A percentile compares a stretch with the other conserved stretches of the same genome.
phyloP scores from a whole-genome alignment of 164 flowering plant genomes.

The Akebia trifoliata region DNA sequence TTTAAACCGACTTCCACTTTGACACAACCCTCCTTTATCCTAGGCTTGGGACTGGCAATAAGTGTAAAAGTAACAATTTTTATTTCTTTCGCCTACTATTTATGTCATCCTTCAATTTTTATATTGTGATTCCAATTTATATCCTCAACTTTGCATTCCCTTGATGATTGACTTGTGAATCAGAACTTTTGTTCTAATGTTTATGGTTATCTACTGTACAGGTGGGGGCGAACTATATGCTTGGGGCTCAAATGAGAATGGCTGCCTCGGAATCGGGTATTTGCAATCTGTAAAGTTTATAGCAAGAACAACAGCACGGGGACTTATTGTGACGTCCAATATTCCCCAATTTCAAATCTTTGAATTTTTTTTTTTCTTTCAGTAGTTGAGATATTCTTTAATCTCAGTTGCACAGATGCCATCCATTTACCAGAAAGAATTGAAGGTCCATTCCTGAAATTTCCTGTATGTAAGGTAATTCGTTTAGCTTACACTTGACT shows the following conservation, averaged over 20 bases:
- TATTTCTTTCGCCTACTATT: too few species aligned
- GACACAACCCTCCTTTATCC: too few species aligned
- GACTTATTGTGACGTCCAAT: not conserved
- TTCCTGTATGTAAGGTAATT: slow-evolving; percentile 63
- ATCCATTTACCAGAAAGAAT: slow-evolving; percentile 66
- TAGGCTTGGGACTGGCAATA: too few species aligned
- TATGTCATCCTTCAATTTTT: too few species aligned
- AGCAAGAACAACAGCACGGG: slow-evolving; percentile 3
- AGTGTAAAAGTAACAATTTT: too few species aligned
- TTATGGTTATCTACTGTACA: slow-evolving; percentile 13
- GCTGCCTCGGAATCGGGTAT: slow-evolving; percentile 98
- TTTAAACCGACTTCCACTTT: too few species aligned
- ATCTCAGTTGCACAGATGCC: slow-evolving; percentile 47
- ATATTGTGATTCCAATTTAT: too few species aligned
- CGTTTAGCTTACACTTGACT: slow-evolving; percentile 11
- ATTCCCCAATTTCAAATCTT: slow-evolving; percentile 5
- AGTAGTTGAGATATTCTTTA: slow-evolving; percentile 11
- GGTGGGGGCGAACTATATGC: slow-evolving; percentile 78
- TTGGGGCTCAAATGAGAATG: slow-evolving; percentile 99
- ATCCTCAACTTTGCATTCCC: not conserved
- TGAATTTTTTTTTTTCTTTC: not conserved
- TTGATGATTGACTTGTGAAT: not conserved
- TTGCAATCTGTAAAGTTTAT: not conserved
- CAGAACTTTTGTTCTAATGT: not conserved
- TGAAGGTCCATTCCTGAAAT: slow-evolving; percentile 59